A percentile compares a stretch with the other conserved stretches of the same genome.
phyloP scores from a whole-genome alignment of 1,284 basidiomycete genomes.

The Rhizoctonia solani region DNA sequence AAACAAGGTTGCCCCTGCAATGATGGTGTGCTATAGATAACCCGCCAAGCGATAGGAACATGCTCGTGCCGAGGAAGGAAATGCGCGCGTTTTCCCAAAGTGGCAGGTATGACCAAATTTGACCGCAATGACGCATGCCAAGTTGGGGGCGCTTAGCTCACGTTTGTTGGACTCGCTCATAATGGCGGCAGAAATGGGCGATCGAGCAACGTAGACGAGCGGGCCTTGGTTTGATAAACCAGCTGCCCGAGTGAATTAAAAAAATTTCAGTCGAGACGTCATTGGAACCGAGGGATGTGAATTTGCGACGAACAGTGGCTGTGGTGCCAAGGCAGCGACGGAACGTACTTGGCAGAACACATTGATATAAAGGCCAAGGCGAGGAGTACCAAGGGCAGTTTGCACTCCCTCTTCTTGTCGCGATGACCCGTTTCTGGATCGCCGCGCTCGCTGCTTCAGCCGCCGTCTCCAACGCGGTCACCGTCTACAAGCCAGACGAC shows the following conservation, averaged over 20 bases:
- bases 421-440: slow-evolving; percentile 25
- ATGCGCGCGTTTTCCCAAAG: too few relatives aligned
- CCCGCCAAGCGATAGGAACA: too few relatives aligned
- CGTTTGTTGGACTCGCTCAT: too few relatives aligned
- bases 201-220: too few relatives aligned
- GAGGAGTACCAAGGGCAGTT: background rate
- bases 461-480: slow-evolving; percentile 1
- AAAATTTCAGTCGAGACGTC: background rate
- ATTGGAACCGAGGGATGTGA: background rate
- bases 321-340: background rate
- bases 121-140: too few relatives aligned
- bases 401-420: background rate
- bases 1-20: too few relatives aligned
- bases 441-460: background rate
- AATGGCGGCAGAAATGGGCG: too few relatives aligned
- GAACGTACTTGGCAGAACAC: background rate
- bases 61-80: too few relatives aligned
- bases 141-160: too few relatives aligned
- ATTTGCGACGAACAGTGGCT: background rate
- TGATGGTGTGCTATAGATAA: too few relatives aligned
- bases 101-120: too few relatives aligned
- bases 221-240: background rate
- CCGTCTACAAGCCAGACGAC: slow-evolving; percentile 6
- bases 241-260: background rate
- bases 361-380: background rate